Conservation (phyloP, 352 stramenopile species). For the Globisporangium echinulatum region DNA sequence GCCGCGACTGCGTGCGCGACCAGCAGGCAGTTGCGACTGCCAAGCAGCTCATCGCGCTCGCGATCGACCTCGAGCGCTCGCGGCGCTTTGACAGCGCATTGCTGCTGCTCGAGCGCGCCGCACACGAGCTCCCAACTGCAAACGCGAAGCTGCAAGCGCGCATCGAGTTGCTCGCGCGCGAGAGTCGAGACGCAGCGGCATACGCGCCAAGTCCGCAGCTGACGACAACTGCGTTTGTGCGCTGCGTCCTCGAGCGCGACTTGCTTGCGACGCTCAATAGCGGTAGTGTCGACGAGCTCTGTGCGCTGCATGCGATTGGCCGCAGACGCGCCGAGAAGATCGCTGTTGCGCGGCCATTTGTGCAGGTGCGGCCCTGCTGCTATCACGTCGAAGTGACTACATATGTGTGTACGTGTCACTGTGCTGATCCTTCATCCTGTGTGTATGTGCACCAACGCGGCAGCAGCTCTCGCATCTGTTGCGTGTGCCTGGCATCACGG, state of each 20-base stretch:
- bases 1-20: no score
- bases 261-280: slow-evolving; percentile 42
- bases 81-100: slow-evolving; percentile 27
- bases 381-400: background rate
- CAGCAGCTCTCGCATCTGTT: slow-evolving; percentile 34
- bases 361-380: no score
- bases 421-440: background rate
- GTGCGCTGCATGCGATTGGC: slow-evolving; percentile 40
- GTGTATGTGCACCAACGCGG: background rate
- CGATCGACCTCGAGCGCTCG: slow-evolving; percentile 45
- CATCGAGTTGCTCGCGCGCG: slow-evolving; percentile 23
- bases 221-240: slow-evolving; percentile 27
- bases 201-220: slow-evolving; percentile 33
- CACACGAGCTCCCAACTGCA: slow-evolving; percentile 35
- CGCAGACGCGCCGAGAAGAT: slow-evolving; percentile 44
- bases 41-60: slow-evolving; percentile 52
- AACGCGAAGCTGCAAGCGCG: slow-evolving; percentile 44
- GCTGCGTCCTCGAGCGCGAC: slow-evolving; percentile 39
- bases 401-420: slow-evolving; percentile 13
- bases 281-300: slow-evolving; percentile 33
- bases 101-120: slow-evolving; percentile 49
- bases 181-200: slow-evolving; percentile 14
- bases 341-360: slow-evolving; percentile 29
- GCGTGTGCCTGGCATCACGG: slow-evolving; percentile 34
- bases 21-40: slow-evolving; percentile 12